These are phyloP conservation scores for Spiraea crenata DNA, from an alignment of 331 rosid genomes.

Conservation along the genomic window DNA sequence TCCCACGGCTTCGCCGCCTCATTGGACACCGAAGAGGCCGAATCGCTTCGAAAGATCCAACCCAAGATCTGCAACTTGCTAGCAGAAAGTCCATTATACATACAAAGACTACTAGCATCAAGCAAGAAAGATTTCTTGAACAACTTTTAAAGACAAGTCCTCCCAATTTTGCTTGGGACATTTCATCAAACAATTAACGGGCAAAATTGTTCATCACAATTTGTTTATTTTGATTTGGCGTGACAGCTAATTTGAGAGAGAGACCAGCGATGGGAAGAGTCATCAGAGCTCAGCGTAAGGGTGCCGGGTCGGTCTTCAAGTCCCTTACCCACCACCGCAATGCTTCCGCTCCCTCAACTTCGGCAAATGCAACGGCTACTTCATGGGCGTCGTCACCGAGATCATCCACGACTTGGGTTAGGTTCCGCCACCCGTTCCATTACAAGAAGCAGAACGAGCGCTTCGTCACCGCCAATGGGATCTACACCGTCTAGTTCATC, in stretches of 20 bases:
- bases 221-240: not conserved
- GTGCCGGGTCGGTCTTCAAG: conserved; percentile 45
- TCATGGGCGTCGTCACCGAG: conserved; percentile 37
- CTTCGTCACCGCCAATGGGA: conserved; percentile 35
- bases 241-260: not conserved
- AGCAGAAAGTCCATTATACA: too few species aligned
- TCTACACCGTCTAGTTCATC: conserved; percentile 36
- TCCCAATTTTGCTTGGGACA: too few species aligned
- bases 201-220: too few species aligned
- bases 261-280: conserved; percentile 30
- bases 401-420: conserved; percentile 39
- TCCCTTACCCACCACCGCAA: conserved; percentile 45
- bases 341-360: conserved; percentile 36
- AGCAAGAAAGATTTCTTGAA: too few species aligned
- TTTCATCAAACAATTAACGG: too few species aligned
- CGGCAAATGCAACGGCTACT: conserved; percentile 37
- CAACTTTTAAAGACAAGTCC: too few species aligned
- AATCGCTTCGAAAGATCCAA: too few species aligned
- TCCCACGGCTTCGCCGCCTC: too few species aligned
- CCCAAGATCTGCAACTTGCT: too few species aligned
- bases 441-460: conserved; percentile 44
- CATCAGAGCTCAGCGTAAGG: conserved; percentile 42
- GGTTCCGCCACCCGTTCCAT: conserved; percentile 37
- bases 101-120: too few species aligned
- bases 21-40: too few species aligned